Evolutionary conservation across 139 green algal species (phyloP).

Genomic region (Closterium sp.): DNA sequence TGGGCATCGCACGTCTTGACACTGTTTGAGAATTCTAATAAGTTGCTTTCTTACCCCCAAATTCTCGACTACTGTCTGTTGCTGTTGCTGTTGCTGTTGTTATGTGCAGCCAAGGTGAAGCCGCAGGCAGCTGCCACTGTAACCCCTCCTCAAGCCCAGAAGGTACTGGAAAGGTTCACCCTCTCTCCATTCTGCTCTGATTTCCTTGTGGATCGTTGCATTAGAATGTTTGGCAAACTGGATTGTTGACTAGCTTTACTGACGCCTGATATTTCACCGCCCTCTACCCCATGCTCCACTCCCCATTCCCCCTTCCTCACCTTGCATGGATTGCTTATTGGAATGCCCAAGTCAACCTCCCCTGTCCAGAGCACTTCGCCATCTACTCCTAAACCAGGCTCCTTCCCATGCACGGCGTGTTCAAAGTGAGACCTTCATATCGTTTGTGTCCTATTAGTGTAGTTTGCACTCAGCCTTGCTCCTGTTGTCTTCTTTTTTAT

Average conservation of each 20-base stretch:
- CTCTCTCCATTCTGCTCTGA: neutral
- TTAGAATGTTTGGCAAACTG: neutral
- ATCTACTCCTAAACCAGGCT: neutral
- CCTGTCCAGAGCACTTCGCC: neutral
- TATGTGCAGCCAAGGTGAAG: neutral
- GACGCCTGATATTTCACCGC: neutral
- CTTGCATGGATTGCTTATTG: neutral
- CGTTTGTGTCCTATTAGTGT: neutral
- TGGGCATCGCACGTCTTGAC: too few species aligned
- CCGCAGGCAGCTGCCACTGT: neutral
- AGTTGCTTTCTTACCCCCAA: neutral
- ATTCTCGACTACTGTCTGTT: neutral
- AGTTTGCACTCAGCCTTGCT: neutral
- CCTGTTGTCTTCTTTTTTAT: neutral
- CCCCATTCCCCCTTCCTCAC: neutral
- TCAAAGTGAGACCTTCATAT: neutral
- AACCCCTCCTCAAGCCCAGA: neutral
- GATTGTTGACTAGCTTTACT: too few species aligned
- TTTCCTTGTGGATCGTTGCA: neutral
- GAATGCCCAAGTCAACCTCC: neutral
- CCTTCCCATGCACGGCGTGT: neutral
- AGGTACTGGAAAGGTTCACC: neutral
- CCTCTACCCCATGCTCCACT: neutral
- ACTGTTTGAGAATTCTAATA: too few species aligned
- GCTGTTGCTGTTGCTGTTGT: neutral